Base-by-base conservation (phyloP, 164 flowering plant genomes). In the Piper betle region DNA sequence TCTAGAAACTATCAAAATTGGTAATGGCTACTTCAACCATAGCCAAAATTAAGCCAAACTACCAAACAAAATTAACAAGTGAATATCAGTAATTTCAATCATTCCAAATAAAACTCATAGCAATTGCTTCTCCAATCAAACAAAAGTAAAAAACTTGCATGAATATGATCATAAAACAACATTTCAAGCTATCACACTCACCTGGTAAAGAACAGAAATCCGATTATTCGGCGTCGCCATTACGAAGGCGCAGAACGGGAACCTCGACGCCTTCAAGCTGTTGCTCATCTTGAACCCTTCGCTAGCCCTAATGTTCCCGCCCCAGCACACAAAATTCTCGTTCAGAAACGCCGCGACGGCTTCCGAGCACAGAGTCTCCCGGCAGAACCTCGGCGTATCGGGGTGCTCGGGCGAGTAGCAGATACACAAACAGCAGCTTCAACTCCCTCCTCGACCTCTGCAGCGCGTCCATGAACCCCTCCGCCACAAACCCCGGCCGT, bases 231-330 rank as follows among this genome's bases (percentile, higher is more conserved):
- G 74, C 4, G 96, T 84, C 5, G 91, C 84, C 95, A 86, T 90
- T 52, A 88, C 96, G 37, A 93, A 86, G 0, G 91, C 97, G 64
- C 97, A 93, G 64, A 88, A 93, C 0, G 99, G 99, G 68, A 64
- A 93, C 65, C 91, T 70, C 0, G 99, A 93, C 0, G 95, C 99
- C 76, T 90, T 93, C 80, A 93, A 81, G 70, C 96, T 88, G 59
- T 91, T 90, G 71, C 99, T 93, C 99, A 93, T 93, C 87, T 91
- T 93, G 68, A 93, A 93, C 33, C 99, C 99, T 65, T 93, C 99
- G 55, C 93, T 93, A 1, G 84, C 80, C 56, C 92, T 72, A 38
- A 93, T 88, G 57, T 93, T 88, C 69, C 92, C 99, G 13, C 97
- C 99, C 99, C 99, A 93, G 0, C 83, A 64, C 39, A 93, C 93